Conservation (phyloP, 768 basidiomycete genomes). For the Lentinula sp. region DNA sequence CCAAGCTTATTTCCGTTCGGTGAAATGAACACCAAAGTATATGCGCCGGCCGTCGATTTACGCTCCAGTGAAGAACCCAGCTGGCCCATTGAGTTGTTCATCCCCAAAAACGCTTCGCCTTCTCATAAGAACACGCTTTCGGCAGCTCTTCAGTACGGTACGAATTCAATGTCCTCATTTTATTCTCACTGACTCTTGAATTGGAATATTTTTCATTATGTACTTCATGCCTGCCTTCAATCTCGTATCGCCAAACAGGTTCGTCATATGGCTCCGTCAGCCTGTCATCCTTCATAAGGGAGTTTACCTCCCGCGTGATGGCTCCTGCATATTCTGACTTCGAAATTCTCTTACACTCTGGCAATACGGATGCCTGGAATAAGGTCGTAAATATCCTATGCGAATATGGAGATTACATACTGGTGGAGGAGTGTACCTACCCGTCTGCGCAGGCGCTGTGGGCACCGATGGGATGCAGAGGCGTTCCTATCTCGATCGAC, state of each 20-base stretch:
- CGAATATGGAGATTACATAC: slow-evolving; percentile 15
- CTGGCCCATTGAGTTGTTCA: not conserved
- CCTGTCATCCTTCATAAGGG: slow-evolving; percentile 2
- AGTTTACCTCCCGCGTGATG: slow-evolving; percentile 10
- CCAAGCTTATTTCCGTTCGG: slow-evolving; percentile 9
- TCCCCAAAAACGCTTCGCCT: not conserved
- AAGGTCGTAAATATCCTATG: slow-evolving; percentile 10
- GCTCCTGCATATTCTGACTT: slow-evolving; percentile 7
- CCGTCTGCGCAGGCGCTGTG: slow-evolving; percentile 27
- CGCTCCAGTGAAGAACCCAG: not conserved
- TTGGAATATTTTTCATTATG: not conserved
- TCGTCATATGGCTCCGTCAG: not conserved
- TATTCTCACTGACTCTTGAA: not conserved
- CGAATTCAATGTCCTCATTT: not conserved
- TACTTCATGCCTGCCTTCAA: not conserved
- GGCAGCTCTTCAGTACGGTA: slow-evolving; percentile 9
- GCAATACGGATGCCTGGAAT: slow-evolving; percentile 8
- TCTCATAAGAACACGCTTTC: slow-evolving; percentile 5
- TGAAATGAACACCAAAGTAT: not conserved
- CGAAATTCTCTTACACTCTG: slow-evolving; percentile 6
- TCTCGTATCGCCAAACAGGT: not conserved
- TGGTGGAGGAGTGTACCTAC: slow-evolving; percentile 32
- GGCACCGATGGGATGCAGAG: slow-evolving; percentile 26
- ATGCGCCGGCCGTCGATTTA: slow-evolving; percentile 2
- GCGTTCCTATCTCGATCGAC: slow-evolving; percentile 41